Base-by-base conservation (phyloP, 352 stramenopile species). In the Phytopythium oedochilum region DNA sequence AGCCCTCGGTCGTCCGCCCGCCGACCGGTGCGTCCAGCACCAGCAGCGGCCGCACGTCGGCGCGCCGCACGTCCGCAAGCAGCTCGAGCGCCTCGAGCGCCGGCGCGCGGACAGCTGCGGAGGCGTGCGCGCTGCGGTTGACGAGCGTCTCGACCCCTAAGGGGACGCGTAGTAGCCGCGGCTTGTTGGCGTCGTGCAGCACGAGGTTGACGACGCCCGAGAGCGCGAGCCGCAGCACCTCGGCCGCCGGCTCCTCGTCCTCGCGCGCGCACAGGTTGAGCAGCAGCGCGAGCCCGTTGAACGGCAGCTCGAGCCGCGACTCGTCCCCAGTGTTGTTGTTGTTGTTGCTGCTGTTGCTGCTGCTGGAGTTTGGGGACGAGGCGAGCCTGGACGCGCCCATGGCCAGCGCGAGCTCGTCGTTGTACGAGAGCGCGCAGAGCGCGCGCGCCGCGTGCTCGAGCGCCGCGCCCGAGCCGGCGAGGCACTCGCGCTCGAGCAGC, bases 111-210 rank as follows among this genome's bases (percentile, higher is more conserved):
- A 92, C 60, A n/a, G 89, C 76, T 11, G 57, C 64, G 55, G 84
- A 71, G 29, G 71, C 74, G 35, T 69, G 67, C 18, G 80, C 88
- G 40, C 79, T 89, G 28, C 96, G 65, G 22, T 80, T 85, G 8
- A 92, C 86, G 9, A 94, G 69, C 34, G 75, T 85, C 64, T 96
- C 88, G 20, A 96, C 73, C 1, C 73, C 88, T 32, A 78, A 68
- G n/a, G 79, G 66, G 2, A 92, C 66, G 39, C 86, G 69, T 1
- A 96, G 73, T 47, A 96, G 68, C 35, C 54, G 59, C 0, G 71
- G 74, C 70, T 96, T 96, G 70, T 95, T 89, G 32, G 61, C 52
- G 52, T 96, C 88, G 69, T 93, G 82, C 25, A 96, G 74, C 53
- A 76, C 84, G 57, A 96, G 70, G 58, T 96, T 96, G 60, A 89